These are phyloP conservation scores for Coemansia sp. DNA, from an alignment of 192 early-diverging fungal genomes.

Conservation along the genomic window DNA sequence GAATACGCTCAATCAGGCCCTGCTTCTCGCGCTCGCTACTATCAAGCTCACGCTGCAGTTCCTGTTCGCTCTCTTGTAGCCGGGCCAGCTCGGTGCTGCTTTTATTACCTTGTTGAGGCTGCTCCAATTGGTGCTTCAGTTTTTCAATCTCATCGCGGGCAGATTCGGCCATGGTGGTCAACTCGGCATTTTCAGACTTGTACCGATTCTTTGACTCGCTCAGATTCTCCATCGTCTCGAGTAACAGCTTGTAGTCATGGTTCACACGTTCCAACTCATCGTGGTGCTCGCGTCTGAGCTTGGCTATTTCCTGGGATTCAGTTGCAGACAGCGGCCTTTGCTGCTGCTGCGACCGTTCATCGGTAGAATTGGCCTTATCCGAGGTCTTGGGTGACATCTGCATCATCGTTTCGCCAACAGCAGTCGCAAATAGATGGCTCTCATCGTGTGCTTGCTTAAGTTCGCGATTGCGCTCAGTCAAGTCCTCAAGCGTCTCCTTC, in stretches of 20 bases:
- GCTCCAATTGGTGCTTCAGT: conserved; percentile 15
- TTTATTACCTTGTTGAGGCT: neutral
- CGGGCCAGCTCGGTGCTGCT: conserved; percentile 17
- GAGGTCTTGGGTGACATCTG: neutral
- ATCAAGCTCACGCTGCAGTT: conserved; percentile 21
- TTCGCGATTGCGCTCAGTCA: conserved; percentile 32
- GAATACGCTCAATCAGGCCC: conserved; percentile 21
- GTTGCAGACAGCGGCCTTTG: neutral
- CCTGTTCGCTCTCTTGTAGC: conserved; percentile 33
- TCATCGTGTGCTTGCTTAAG: conserved; percentile 28
- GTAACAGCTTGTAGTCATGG: conserved; percentile 13
- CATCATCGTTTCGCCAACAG: conserved; percentile 15
- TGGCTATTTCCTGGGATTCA: neutral
- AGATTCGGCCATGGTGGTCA: conserved; percentile 7
- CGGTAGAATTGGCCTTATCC: neutral
- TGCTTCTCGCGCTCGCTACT: conserved; percentile 18
- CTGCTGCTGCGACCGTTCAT: neutral
- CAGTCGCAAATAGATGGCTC: conserved; percentile 26
- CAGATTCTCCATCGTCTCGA: conserved; percentile 13
- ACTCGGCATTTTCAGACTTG: conserved; percentile 16
- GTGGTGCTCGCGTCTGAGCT: conserved; percentile 19
- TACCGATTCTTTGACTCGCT: conserved; percentile 22
- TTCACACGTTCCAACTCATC: conserved; percentile 17
- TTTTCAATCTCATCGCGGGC: conserved; percentile 19
- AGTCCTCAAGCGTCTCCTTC: conserved; percentile 22